phyloP scores from a whole-genome alignment of 1,139 yeast genomes.

The Suhomyces wounanorum region DNA sequence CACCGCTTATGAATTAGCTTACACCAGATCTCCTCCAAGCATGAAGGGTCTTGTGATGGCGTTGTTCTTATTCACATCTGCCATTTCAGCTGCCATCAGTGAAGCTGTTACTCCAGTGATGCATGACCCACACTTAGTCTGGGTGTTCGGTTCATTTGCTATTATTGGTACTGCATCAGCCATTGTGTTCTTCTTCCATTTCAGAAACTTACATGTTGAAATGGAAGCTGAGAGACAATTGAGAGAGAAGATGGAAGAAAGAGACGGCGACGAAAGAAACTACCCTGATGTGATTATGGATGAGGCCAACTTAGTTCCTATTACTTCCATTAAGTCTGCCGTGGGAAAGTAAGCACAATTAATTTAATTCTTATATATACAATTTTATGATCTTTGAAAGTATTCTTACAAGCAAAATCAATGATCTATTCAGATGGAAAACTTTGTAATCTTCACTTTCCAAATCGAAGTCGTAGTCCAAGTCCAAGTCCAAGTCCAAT shows the following conservation, averaged over 20 bases:
- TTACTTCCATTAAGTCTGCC: conserved; percentile 26
- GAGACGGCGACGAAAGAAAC: background rate
- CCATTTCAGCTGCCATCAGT: conserved; percentile 59
- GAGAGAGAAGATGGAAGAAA: conserved; percentile 24
- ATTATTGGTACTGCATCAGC: conserved; percentile 49
- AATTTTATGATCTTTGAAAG: background rate
- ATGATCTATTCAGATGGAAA: background rate
- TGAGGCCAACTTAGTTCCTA: conserved; percentile 21
- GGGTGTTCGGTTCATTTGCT: conserved; percentile 57
- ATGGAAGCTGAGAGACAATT: conserved; percentile 48
- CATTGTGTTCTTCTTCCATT: conserved; percentile 43
- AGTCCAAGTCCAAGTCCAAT: too few relatives aligned
- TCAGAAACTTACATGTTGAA: conserved; percentile 53
- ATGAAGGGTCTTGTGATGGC: conserved; percentile 74
- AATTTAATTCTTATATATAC: background rate
- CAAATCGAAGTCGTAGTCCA: too few relatives aligned
- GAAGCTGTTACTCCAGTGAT: conserved; percentile 58
- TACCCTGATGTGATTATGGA: conserved; percentile 8
- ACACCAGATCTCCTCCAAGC: conserved; percentile 64
- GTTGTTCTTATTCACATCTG: conserved; percentile 59
- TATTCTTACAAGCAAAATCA: too few relatives aligned
- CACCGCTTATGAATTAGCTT: conserved; percentile 71
- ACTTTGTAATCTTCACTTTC: too few relatives aligned
- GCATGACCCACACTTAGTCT: conserved; percentile 54
- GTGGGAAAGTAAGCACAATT: conserved; percentile 18